Conservation (phyloP, 352 stramenopile species). For the Globisporangium nunn region DNA sequence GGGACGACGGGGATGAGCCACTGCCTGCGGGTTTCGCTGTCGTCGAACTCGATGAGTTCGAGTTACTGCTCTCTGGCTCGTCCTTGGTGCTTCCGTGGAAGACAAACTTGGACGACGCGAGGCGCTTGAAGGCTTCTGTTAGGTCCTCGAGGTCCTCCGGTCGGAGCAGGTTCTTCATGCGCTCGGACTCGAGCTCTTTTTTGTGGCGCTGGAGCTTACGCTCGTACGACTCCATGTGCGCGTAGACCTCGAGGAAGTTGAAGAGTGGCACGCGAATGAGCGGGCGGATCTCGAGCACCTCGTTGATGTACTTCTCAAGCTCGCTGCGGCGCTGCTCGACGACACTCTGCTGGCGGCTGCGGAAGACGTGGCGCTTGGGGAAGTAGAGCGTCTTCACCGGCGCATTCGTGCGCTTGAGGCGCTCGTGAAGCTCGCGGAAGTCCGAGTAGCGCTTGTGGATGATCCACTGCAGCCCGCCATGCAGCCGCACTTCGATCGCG, state of each 20-base stretch:
- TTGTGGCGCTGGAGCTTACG: slow-evolving; percentile 78
- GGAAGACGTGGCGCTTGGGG: slow-evolving; percentile 83
- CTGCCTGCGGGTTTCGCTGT: background rate
- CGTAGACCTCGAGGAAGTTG: slow-evolving; percentile 86
- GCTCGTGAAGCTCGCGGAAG: slow-evolving; percentile 82
- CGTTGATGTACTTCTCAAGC: slow-evolving; percentile 86
- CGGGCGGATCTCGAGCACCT: slow-evolving; percentile 72
- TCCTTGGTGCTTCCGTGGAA: slow-evolving; percentile 53
- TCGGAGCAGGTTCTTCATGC: slow-evolving; percentile 82
- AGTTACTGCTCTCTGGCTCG: slow-evolving; percentile 15
- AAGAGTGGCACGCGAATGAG: slow-evolving; percentile 82
- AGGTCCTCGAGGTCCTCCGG: slow-evolving; percentile 59
- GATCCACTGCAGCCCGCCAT: slow-evolving; percentile 80
- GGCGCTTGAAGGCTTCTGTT: slow-evolving; percentile 64
- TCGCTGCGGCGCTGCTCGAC: slow-evolving; percentile 81
- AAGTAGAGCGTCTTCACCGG: slow-evolving; percentile 79
- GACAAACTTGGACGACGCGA: slow-evolving; percentile 82
- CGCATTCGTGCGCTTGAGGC: slow-evolving; percentile 69
- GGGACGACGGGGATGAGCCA: slow-evolving; percentile 14
- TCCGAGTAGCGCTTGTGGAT: slow-evolving; percentile 88
- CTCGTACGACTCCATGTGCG: slow-evolving; percentile 84
- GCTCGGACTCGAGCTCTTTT: slow-evolving; percentile 81
- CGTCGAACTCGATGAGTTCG: slow-evolving; percentile 10
- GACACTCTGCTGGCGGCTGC: slow-evolving; percentile 77
- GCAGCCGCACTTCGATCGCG: slow-evolving; percentile 68